Percentiles rank a stretch among this genome's conserved stretches.
phyloP scores from a whole-genome alignment of 2,329 filamentous ascomycete species.

The Talaromyces sp. region DNA sequence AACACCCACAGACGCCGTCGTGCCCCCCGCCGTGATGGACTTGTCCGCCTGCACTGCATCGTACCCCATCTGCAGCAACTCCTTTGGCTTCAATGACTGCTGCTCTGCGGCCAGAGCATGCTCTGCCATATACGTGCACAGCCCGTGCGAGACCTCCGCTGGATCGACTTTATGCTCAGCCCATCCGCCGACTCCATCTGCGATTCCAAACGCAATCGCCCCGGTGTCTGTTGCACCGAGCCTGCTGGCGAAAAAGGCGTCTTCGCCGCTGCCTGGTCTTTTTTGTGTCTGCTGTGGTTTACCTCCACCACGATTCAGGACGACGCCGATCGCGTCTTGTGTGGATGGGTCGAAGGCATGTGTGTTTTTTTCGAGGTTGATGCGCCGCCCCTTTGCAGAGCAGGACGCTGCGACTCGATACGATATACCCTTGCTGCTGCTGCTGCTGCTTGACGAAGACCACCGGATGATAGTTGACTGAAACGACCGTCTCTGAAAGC shows the following conservation, averaged over 20 bases:
- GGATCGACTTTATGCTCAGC: slow-evolving; percentile 87
- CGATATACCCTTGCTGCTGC: slow-evolving; percentile 43
- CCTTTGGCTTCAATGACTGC: slow-evolving; percentile 51
- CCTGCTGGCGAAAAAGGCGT: slow-evolving; percentile 88
- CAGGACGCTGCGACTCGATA: slow-evolving; percentile 72
- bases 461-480: slow-evolving; percentile 19
- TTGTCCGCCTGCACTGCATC: slow-evolving; percentile 71
- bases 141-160: slow-evolving; percentile 86
- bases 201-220: slow-evolving; percentile 74
- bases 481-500: slow-evolving; percentile 17
- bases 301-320: slow-evolving; percentile 21
- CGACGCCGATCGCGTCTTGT: slow-evolving; percentile 32
- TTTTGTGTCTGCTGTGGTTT: slow-evolving; percentile 51
- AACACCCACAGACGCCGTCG: slow-evolving; percentile 85
- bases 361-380: slow-evolving; percentile 62
- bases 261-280: slow-evolving; percentile 79
- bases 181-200: slow-evolving; percentile 95
- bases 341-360: slow-evolving; percentile 63
- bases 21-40: slow-evolving; percentile 74
- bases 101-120: slow-evolving; percentile 52
- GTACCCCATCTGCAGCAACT: slow-evolving; percentile 78
- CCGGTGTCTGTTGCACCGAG: slow-evolving; percentile 56
- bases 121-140: slow-evolving; percentile 89
- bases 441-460: slow-evolving; percentile 2
- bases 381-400: slow-evolving; percentile 65